Base-by-base conservation (phyloP, 257 asterid genomes). In the Solanum bulbocastanum region DNA sequence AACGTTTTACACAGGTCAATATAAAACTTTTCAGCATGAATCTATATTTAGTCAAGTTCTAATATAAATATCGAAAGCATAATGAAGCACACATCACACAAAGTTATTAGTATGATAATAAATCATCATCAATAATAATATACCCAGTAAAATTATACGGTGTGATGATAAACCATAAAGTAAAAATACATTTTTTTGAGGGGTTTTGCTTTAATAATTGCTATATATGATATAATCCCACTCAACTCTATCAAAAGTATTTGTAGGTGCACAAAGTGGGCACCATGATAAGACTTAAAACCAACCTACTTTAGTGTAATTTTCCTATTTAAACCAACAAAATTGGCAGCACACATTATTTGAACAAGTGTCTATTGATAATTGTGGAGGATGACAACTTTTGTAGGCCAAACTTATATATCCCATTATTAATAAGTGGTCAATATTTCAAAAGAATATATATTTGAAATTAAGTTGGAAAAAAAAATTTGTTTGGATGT, bases 361-460 rank as follows among this genome's bases (percentile, higher is more conserved):
- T 74, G 52, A 16, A 86, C 94, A 89, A 58, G 92, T 87, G 91
- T 87, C 83, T 73, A 5, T 30, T 35, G 69, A 86, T 72, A 86
- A 25, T 72, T 60, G 62, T 83, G 60, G 83, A 74, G 33, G 13
- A 8, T 81, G 85, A 44, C 40, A 79, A 79, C 7, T 46, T 66
- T 79, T 79, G 15, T 79, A 30, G 27, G 27, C 40, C 40, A 81
- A 81, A 81, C 42, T 81, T 16, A n/a, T n/a, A n/a, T n/a, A 33
- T 46, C 18, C 40, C 2, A 9, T 44, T 8, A 14, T 25, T 27
- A 27, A 2, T 79, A 44, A 13, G 84, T 35, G 81, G 81, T 69
- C 20, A 3, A 69, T 69, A 69, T 32, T 30, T 69, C 1, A 32
- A 30, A 69, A 3, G 13, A 6, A 32, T 1, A 11, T 23, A 16